These are phyloP conservation scores for Brasenia schreberi DNA, from an alignment of 164 flowering plant genomes.

Conservation along the genomic window DNA sequence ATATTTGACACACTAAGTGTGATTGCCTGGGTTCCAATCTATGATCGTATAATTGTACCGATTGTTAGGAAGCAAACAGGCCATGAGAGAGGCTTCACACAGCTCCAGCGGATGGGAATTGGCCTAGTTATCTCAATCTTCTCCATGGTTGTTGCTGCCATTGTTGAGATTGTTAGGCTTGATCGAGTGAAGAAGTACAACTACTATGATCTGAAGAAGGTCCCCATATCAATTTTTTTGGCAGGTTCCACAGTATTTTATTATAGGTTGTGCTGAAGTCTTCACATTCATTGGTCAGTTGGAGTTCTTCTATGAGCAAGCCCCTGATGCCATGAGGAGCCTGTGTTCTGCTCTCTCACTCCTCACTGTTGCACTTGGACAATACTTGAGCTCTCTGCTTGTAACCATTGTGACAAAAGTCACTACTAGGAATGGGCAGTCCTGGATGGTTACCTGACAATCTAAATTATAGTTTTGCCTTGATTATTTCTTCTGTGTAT, in stretches of 20 bases:
- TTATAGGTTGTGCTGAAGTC: constrained; percentile 42
- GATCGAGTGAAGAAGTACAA: constrained; percentile 13
- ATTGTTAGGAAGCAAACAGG: constrained; percentile 16
- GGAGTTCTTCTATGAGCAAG: constrained; percentile 43
- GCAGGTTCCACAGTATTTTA: constrained; percentile 43
- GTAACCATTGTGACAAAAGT: constrained; percentile 16
- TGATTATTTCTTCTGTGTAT: constrained; percentile 27
- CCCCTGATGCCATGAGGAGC: constrained; percentile 50
- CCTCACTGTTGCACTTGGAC: constrained; percentile 25
- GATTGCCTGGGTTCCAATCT: constrained; percentile 26
- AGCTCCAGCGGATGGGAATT: constrained; percentile 32
- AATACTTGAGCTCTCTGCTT: constrained; percentile 28
- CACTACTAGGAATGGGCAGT: too few species aligned
- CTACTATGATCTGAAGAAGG: constrained; percentile 16
- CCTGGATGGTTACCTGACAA: constrained; percentile 16
- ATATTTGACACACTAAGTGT: constrained; percentile 28
- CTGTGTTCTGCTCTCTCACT: constrained; percentile 31
- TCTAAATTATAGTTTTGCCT: constrained; percentile 29
- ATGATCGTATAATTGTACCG: constrained; percentile 16
- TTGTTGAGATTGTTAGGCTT: constrained; percentile 21
- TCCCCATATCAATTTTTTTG: constrained; percentile 14
- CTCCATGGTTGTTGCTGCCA: constrained; percentile 24
- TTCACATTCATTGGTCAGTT: constrained; percentile 39
- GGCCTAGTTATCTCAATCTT: constrained; percentile 25
- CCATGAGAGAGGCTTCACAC: constrained; percentile 21